Evolutionary conservation across 306 rosid genomes (phyloP).

Genomic region (Citrullus colocynthis): DNA sequence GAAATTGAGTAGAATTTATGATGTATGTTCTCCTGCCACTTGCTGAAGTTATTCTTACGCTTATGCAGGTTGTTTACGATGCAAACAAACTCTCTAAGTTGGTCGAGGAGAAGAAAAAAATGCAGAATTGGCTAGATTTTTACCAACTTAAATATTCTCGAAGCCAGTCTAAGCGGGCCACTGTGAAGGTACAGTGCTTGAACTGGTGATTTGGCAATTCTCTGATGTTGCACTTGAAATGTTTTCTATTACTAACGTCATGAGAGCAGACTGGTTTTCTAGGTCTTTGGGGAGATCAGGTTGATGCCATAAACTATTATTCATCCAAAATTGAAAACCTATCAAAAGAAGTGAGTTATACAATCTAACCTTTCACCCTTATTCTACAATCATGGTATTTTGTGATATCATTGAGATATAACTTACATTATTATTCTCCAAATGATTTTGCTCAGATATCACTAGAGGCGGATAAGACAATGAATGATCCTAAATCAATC

Average conservation of each 20-base stretch:
- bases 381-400: neutral
- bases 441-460: slow-evolving; percentile 33
- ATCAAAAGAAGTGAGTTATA: slow-evolving; percentile 47
- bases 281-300: slow-evolving; percentile 60
- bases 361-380: neutral
- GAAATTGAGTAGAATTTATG: neutral
- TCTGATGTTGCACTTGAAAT: neutral
- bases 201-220: neutral
- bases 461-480: slow-evolving; percentile 46
- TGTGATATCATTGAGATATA: neutral
- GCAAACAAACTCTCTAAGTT: slow-evolving; percentile 68
- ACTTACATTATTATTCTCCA: neutral
- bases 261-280: slow-evolving; percentile 82
- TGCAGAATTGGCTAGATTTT: slow-evolving; percentile 84
- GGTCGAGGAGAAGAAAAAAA: slow-evolving; percentile 63
- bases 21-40: neutral
- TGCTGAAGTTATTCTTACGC: neutral
- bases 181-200: slow-evolving; percentile 43
- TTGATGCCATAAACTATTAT: slow-evolving; percentile 70
- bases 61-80: slow-evolving; percentile 65
- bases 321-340: slow-evolving; percentile 39
- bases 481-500: slow-evolving; percentile 37
- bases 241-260: slow-evolving; percentile 4
- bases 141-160: slow-evolving; percentile 69
- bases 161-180: slow-evolving; percentile 49